Base-by-base conservation (phyloP, 2,329 filamentous ascomycete species). In the Tolypocladium ovalisporum region DNA sequence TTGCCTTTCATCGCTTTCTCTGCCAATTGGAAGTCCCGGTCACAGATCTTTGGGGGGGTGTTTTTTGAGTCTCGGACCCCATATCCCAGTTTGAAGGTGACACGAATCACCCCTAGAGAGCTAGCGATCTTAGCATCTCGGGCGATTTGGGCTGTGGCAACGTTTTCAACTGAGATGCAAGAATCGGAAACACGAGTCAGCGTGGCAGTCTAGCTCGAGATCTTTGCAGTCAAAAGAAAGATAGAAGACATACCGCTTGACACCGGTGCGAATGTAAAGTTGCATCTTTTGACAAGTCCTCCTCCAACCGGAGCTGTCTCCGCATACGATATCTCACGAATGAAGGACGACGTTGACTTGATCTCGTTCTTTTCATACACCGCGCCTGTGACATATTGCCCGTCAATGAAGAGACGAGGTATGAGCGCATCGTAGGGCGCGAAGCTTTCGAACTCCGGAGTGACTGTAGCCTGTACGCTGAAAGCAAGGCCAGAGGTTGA, bases 1-100 rank as follows among this genome's bases (percentile, higher is more conserved):
- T 35, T 66, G 4, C 67, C 66, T 53, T 69, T 69, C 59, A 67
- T 36, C 2, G 61, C 55, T 29, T 68, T 67, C 19, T 69, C 67
- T 3, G 60, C 58, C 39, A 61, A 29, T 9, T 32, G 32, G 17
- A 59, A 54, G 1, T 13, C 29, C 13, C 4, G 29, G 7, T 51
- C 29, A 34, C 47, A 19, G 13, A 34, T 3, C n/a, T 15, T 17
- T 32, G 27, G 22, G 17, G 3, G 10, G 32, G 32, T 4, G 9
- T 5, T 9, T 34, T 34, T 34, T 34, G n/a, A n/a, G n/a, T n/a
- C n/a, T n/a, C n/a, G n/a, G n/a, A n/a, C n/a, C n/a, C 7, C 5
- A 0, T 0, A n/a, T 3, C 22, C 15, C 12, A 13, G 8, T 0
- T 2, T 15, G 9, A 62, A 4, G 1, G 1, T 0, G 22, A 65